Evolutionary conservation across 1,139 yeast genomes (phyloP).

Genomic region (Diutina catenulata): DNA sequence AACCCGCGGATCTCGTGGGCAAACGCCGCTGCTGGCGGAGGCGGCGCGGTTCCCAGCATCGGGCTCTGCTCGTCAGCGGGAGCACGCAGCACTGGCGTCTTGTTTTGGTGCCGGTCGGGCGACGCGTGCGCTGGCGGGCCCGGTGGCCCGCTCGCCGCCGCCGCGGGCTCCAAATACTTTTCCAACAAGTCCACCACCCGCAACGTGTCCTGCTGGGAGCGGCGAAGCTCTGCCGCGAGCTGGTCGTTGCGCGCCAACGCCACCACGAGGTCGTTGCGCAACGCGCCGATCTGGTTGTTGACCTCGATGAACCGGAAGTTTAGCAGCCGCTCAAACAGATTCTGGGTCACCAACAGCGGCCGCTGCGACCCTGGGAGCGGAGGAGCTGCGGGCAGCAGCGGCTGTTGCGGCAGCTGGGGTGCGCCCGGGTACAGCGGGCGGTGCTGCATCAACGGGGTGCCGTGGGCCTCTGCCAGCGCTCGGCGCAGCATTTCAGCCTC

Average conservation of each 20-base stretch:
- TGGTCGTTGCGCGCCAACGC: slow-evolving; percentile 24
- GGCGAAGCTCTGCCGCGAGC: slow-evolving; percentile 5
- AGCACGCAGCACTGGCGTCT: slow-evolving; percentile 10
- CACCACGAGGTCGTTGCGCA: slow-evolving; percentile 26
- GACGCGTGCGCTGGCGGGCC: background rate
- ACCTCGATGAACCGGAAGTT: slow-evolving; percentile 29
- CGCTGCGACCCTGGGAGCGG: slow-evolving; percentile 9
- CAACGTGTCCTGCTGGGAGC: background rate
- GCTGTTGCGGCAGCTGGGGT: slow-evolving; percentile 8
- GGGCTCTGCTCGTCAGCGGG: slow-evolving; percentile 12
- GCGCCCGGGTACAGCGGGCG: background rate
- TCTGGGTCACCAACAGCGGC: slow-evolving; percentile 11
- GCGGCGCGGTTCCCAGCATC: slow-evolving; percentile 8
- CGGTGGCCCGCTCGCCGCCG: background rate
- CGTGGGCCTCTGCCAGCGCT: background rate
- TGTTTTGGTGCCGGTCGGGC: slow-evolving; percentile 9
- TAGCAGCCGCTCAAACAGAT: slow-evolving; percentile 16
- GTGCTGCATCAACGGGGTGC: background rate
- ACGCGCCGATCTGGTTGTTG: slow-evolving; percentile 21
- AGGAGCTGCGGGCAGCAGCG: slow-evolving; percentile 7
- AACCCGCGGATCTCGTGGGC: background rate
- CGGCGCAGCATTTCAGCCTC: too few relatives aligned
- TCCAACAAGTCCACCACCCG: slow-evolving; percentile 34
- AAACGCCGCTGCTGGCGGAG: background rate
- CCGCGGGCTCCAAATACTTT: slow-evolving; percentile 11